These are phyloP conservation scores for Andalucia godoyi DNA, from an alignment of 78 protist genomes.

Conservation along the genomic window DNA sequence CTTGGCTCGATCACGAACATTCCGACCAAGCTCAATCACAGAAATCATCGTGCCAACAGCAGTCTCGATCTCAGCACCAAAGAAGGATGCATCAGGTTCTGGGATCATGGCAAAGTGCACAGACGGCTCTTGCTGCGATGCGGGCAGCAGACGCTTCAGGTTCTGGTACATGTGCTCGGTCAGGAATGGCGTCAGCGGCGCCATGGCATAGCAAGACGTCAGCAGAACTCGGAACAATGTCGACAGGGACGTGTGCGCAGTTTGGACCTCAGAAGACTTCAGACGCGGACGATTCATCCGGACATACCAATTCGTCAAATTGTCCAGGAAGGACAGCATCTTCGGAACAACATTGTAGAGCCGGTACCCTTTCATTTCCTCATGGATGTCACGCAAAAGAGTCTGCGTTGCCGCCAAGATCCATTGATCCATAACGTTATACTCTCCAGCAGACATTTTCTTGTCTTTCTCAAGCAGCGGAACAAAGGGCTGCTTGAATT, in stretches of 20 bases:
- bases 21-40: conserved; percentile 62
- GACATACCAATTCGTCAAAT: conserved; percentile 95
- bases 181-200: conserved; percentile 98
- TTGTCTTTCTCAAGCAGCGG: conserved; percentile 24
- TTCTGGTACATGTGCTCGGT: conserved; percentile 84
- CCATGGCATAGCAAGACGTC: conserved; percentile 69
- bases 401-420: conserved; percentile 59
- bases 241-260: conserved; percentile 2
- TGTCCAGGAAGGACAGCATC: conserved; percentile 65
- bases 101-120: conserved; percentile 77
- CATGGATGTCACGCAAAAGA: conserved; percentile 55
- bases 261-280: conserved; percentile 23
- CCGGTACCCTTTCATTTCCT: conserved; percentile 91
- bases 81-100: conserved; percentile 8
- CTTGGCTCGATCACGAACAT: conserved; percentile 60
- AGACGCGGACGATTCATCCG: conserved; percentile 69
- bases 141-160: conserved; percentile 47
- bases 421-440: conserved; percentile 93
- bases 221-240: conserved; percentile 28
- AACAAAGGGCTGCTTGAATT: neutral
- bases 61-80: conserved; percentile 49
- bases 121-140: conserved; percentile 24
- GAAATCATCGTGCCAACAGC: conserved; percentile 48
- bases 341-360: conserved; percentile 97
- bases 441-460: conserved; percentile 9